These are phyloP conservation scores for Bolboschoenoplectus hybrid DNA, from an alignment of 202 grass and related monocot genomes.

Conservation along the genomic window DNA sequence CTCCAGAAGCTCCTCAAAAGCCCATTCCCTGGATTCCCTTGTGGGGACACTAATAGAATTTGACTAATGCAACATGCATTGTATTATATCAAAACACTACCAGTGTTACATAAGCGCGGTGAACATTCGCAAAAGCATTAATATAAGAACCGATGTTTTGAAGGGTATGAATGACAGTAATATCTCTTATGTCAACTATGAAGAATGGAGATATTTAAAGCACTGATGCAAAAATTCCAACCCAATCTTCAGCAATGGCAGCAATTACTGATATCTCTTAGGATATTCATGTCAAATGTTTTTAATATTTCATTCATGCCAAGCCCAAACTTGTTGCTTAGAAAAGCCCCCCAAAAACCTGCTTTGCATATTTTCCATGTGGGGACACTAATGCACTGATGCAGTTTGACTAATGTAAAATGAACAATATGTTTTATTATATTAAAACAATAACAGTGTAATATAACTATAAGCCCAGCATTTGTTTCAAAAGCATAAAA, in stretches of 20 bases:
- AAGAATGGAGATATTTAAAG: conserved; percentile 3
- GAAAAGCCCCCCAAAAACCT: not conserved
- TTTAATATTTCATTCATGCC: not conserved
- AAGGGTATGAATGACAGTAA: not conserved
- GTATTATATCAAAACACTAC: not conserved
- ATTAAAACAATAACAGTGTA: not conserved
- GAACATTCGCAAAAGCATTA: not conserved
- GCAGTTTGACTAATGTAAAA: not conserved
- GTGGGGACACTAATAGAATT: conserved; percentile 8
- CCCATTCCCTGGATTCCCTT: not conserved
- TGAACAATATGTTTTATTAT: not conserved
- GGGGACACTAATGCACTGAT: not conserved
- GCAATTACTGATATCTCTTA: not conserved
- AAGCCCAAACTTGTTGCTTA: conserved; percentile 2
- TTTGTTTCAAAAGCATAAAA: conserved; percentile 24
- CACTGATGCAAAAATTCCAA: not conserved
- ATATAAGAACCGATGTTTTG: not conserved
- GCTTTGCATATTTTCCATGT: not conserved
- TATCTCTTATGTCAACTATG: not conserved
- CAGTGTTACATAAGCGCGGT: not conserved
- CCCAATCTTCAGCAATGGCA: conserved; percentile 6
- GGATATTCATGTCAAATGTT: conserved; percentile 1
- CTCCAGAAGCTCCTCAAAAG: not conserved
- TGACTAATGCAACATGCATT: not conserved
- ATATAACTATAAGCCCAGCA: conserved; percentile 29